Conservation (phyloP, 2,329 filamentous ascomycete genomes). For the Aspergillus viridinutans region DNA sequence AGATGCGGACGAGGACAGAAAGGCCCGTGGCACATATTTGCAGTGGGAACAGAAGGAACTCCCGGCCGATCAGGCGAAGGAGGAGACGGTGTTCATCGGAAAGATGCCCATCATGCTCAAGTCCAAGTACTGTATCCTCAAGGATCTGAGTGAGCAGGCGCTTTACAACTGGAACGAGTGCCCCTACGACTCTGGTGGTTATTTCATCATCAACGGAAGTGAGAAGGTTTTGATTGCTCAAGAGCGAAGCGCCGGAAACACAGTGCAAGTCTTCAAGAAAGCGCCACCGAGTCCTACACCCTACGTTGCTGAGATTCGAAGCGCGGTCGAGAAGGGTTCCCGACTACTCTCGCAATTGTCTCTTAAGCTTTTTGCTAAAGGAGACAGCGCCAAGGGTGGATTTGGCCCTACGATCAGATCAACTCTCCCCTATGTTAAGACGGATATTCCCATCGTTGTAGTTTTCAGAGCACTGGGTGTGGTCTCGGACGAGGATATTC, state of each 20-base stretch:
- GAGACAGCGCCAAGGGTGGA: constrained; percentile 70
- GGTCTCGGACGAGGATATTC: constrained; percentile 94
- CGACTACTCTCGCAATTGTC: constrained; percentile 88
- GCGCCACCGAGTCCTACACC: constrained; percentile 86
- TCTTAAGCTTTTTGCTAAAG: constrained; percentile 85
- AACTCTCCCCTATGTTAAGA: constrained; percentile 88
- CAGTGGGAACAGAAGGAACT: constrained; percentile 45
- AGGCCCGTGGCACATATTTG: constrained; percentile 40
- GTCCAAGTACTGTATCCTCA: constrained; percentile 89
- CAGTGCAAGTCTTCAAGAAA: constrained; percentile 99
- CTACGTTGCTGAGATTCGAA: constrained; percentile 92
- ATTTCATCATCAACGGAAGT: constrained; percentile 98
- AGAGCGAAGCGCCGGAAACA: constrained; percentile 95
- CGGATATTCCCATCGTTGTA: constrained; percentile 87
- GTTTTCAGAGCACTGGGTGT: constrained; percentile 94
- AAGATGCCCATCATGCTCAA: constrained; percentile 98
- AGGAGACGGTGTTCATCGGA: constrained; percentile 81
- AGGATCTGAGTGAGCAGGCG: constrained; percentile 75
- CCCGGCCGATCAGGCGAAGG: constrained; percentile 52
- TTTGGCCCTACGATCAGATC: constrained; percentile 86
- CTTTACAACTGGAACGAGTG: constrained; percentile 93
- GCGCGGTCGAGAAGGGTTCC: constrained; percentile 92
- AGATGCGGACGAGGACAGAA: constrained; percentile 50
- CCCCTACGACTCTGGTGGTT: constrained; percentile 95
- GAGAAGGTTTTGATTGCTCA: constrained; percentile 98